Evolutionary conservation across 1,139 yeast genomes (phyloP).

Genomic region (Blastobotrys raffinosifermentans): DNA sequence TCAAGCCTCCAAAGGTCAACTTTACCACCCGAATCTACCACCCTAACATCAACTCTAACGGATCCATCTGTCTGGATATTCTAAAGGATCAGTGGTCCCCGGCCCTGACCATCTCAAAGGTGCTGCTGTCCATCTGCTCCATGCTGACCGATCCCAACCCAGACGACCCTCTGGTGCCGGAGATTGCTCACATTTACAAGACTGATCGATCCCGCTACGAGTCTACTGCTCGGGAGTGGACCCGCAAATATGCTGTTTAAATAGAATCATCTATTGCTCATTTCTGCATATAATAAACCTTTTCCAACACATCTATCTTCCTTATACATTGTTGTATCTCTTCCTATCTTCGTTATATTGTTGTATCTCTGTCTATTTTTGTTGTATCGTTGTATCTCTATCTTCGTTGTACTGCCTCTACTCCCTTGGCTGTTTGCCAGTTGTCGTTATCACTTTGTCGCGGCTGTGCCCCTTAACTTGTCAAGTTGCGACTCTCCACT

Average conservation of each 20-base stretch:
- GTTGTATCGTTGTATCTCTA: too few species aligned
- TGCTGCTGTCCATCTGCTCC: constrained; percentile 81
- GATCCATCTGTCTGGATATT: constrained; percentile 80
- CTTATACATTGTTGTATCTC: too few species aligned
- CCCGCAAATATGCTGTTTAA: constrained; percentile 93
- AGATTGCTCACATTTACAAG: constrained; percentile 94
- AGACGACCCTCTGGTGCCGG: constrained; percentile 98
- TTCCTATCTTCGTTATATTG: too few species aligned
- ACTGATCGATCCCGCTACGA: constrained; percentile 92
- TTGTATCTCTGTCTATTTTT: too few species aligned
- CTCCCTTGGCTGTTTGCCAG: too few species aligned
- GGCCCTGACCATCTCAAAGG: constrained; percentile 84
- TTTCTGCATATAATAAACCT: too few species aligned
- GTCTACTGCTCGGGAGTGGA: constrained; percentile 98
- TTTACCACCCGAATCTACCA: constrained; percentile 88
- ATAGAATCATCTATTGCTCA: not conserved
- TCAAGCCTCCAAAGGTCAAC: constrained; percentile 89
- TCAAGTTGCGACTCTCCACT: too few species aligned
- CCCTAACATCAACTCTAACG: constrained; percentile 85
- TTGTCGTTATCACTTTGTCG: too few species aligned
- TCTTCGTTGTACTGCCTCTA: too few species aligned
- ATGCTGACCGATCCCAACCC: constrained; percentile 96
- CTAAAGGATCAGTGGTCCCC: constrained; percentile 91
- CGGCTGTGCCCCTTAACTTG: too few species aligned
- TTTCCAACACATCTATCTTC: too few species aligned